Conservation (phyloP, 306 rosid species). For the Glycine tomentella region DNA sequence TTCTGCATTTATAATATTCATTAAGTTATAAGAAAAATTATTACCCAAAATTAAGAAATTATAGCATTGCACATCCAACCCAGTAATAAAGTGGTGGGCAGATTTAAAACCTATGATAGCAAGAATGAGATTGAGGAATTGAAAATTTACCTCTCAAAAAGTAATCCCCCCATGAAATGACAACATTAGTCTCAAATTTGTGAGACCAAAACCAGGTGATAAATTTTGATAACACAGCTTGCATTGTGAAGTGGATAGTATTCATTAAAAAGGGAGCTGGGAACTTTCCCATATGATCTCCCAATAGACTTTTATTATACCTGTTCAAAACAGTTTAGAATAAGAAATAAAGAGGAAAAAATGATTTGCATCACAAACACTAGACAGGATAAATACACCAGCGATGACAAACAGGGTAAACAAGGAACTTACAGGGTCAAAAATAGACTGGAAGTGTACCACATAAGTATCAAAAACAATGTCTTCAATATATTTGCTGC, state of each 20-base stretch:
- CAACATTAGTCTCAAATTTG: slow-evolving; percentile 67
- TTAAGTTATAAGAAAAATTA: slow-evolving; percentile 2
- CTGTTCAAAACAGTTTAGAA: slow-evolving; percentile 60
- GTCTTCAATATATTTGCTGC: slow-evolving; percentile 74
- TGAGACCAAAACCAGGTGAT: slow-evolving; percentile 92
- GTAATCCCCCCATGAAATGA: slow-evolving; percentile 97
- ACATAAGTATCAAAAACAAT: slow-evolving; percentile 78
- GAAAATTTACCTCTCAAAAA: slow-evolving; percentile 72
- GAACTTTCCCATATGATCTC: slow-evolving; percentile 91
- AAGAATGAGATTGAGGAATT: slow-evolving; percentile 21
- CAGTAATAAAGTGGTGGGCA: slow-evolving; percentile 26
- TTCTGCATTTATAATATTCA: neutral
- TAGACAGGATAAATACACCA: slow-evolving; percentile 6
- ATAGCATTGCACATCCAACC: slow-evolving; percentile 32
- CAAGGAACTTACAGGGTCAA: slow-evolving; percentile 89
- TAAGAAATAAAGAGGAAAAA: slow-evolving; percentile 7
- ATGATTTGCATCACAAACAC: slow-evolving; percentile 14
- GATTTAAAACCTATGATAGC: slow-evolving; percentile 14
- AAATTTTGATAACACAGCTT: slow-evolving; percentile 80
- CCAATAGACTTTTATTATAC: slow-evolving; percentile 92
- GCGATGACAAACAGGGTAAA: slow-evolving; percentile 29
- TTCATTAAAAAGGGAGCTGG: slow-evolving; percentile 98
- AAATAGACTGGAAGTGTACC: slow-evolving; percentile 95
- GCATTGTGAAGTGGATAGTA: slow-evolving; percentile 87
- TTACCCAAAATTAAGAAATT: slow-evolving; percentile 22